These are phyloP conservation scores for Termitomyces sp. DNA, from an alignment of 768 basidiomycete genomes.

Conservation along the genomic window DNA sequence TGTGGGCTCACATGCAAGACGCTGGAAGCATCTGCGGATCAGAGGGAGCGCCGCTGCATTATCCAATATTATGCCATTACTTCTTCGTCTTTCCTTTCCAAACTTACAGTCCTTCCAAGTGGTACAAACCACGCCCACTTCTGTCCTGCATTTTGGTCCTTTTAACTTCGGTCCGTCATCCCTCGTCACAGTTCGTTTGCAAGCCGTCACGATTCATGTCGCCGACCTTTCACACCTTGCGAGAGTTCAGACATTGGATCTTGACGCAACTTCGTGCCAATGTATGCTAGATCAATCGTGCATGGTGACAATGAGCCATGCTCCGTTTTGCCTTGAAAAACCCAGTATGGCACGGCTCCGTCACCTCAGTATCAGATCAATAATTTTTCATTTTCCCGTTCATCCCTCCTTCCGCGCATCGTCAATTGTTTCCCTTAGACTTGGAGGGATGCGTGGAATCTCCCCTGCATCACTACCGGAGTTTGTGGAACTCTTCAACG, in stretches of 20 bases:
- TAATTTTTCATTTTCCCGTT: background rate
- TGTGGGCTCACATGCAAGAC: background rate
- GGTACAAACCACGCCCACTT: background rate
- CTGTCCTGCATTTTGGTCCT: background rate
- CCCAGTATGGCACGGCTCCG: background rate
- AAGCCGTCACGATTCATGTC: background rate
- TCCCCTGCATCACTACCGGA: background rate
- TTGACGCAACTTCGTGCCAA: background rate
- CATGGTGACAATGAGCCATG: background rate
- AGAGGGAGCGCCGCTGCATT: background rate
- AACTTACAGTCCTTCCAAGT: background rate
- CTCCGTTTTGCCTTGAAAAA: background rate
- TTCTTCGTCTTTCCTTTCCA: background rate
- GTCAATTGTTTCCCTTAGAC: background rate
- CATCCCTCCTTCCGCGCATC: background rate
- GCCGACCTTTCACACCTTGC: background rate
- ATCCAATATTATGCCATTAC: background rate
- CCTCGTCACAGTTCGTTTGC: background rate
- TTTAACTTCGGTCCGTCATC: background rate
- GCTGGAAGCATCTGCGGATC: background rate
- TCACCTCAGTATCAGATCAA: background rate
- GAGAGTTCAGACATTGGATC: background rate
- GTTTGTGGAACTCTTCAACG: background rate
- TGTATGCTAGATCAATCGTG: background rate
- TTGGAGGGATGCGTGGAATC: background rate